Base-by-base conservation (phyloP, 805 yeast genomes). In the Candida ipomoeae region DNA sequence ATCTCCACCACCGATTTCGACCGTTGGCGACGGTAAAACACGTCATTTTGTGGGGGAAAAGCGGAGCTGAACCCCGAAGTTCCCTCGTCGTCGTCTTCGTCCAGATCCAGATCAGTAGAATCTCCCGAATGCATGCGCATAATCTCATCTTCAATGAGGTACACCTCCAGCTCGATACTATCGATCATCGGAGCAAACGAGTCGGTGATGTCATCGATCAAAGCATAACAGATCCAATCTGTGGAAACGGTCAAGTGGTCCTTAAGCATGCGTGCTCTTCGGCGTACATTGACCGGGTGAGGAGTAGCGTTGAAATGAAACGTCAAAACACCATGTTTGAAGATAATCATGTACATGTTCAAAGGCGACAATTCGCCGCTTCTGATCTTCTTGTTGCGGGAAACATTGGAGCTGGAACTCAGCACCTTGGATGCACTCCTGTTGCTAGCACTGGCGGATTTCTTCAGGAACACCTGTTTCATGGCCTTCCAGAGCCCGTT, bases 141-240 rank as follows among this genome's bases (percentile, higher is more conserved):
- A 47, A 94, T 92, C 2, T 91, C 87, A 61, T 92, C 97, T 62
- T 94, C 99, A 54, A 94, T 94, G n/a, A 82, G 79, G 64, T 90
- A 89, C 20, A 94, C 98, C 61, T 94, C 99, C 52, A 84, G 89
- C 63, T 94, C 98, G 47, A 94, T 91, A 43, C 92, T 81, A 51
- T 89, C 95, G 55, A 94, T 91, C 85, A 94, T 82, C 2, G 99
- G 99, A 0, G 96, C 98, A 74, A 89, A 94, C 0, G 96, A 96
- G 74, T 94, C 99, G 0, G 97, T 92, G 55, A 94, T 89, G 65
- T 94, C 98, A 71, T 94, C 99, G 59, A 94, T 89, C 55, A 94
- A 71, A 0, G 98, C 98, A 69, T 94, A 94, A 1, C 97, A 92
- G 42, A 94, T 85, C 99, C 99, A 94, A 66, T 94, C 98, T 0